Evolutionary conservation across 202 grass and related monocot genomes (phyloP), one percentile per base, ranked within the genome.

Genomic region (Schoenoplectus triqueter): DNA sequence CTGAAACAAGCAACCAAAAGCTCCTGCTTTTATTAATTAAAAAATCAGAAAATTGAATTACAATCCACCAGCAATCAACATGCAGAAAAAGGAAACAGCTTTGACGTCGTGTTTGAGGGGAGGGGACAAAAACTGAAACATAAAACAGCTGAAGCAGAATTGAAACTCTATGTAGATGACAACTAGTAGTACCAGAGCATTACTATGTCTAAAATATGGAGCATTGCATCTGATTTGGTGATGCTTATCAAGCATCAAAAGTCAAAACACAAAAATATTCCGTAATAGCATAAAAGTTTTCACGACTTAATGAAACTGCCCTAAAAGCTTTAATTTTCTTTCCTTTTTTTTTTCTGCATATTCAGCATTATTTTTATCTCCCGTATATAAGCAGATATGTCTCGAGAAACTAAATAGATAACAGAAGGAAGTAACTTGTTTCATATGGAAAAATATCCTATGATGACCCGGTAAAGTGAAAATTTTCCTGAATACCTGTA

Each of bases 1-100:
- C n/a, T 48, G 7, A 10, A 73, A 50, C 7, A 73, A 73, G 7
- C 46, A 72, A 73, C 17, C 69, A 50, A 73, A 73, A 73, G 8
- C 2, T 50, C 8, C 7, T 48, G 69, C 8, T 72, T 72, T 20
- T 8, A 49, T 70, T 18, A 10, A 72, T 66, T 31, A 31, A 71
- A 71, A 8, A 10, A 15, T 19, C 15, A 48, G 68, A 71, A 19
- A 72, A 49, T 3, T 71, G 7, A 47, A 48, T 71, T 48, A 71
- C 68, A 71, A 71, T 18, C 14, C 8, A 71, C 68, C 67, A 18
- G 40, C 10, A 72, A 49, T 45, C 31, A 49, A 49, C 46, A 73
- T 48, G 19, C 6, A 18, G 45, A 48, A 4, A 15, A 72, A 44
- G 31, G 31, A 48, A 48, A 72, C 45, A 72, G 69, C 14, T 47